These are phyloP conservation scores for Emmonsiellopsis sp. DNA, from an alignment of 2,329 filamentous ascomycete genomes.

Conservation along the genomic window DNA sequence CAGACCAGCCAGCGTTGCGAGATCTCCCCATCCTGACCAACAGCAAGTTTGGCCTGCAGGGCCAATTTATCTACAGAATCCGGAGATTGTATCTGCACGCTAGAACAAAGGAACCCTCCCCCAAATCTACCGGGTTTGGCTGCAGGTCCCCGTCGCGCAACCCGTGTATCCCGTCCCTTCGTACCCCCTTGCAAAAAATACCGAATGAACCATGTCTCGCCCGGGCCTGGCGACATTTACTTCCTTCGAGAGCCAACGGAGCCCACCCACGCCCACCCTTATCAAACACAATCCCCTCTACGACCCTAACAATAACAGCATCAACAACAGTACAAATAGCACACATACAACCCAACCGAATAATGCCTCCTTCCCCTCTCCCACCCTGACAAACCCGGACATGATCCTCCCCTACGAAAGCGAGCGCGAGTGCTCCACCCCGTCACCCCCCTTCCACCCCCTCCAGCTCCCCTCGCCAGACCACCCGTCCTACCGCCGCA, in stretches of 20 bases:
- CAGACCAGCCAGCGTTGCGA: neutral
- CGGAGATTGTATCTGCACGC: neutral
- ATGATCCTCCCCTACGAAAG: constrained; percentile 79
- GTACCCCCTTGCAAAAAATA: neutral
- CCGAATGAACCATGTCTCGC: neutral
- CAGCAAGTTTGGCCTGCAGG: neutral
- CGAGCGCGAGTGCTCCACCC: constrained; percentile 36
- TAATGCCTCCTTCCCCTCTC: constrained; percentile 47
- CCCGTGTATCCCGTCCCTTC: neutral
- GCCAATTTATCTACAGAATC: too few species aligned
- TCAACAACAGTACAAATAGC: neutral
- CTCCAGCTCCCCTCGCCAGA: constrained; percentile 35
- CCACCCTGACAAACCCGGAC: constrained; percentile 84
- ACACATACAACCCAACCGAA: neutral
- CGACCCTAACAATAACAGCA: neutral
- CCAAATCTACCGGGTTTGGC: constrained; percentile 1
- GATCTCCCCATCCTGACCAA: neutral
- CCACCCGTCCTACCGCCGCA: constrained; percentile 24
- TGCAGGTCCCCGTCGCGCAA: neutral
- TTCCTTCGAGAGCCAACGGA: constrained; percentile 1
- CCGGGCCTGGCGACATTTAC: neutral
- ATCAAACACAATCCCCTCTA: neutral
- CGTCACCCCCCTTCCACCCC: constrained; percentile 43
- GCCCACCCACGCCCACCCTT: neutral
- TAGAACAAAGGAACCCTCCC: neutral